These are phyloP conservation scores for Peronospora tabacina DNA, from an alignment of 352 stramenopile species.

Conservation along the genomic window DNA sequence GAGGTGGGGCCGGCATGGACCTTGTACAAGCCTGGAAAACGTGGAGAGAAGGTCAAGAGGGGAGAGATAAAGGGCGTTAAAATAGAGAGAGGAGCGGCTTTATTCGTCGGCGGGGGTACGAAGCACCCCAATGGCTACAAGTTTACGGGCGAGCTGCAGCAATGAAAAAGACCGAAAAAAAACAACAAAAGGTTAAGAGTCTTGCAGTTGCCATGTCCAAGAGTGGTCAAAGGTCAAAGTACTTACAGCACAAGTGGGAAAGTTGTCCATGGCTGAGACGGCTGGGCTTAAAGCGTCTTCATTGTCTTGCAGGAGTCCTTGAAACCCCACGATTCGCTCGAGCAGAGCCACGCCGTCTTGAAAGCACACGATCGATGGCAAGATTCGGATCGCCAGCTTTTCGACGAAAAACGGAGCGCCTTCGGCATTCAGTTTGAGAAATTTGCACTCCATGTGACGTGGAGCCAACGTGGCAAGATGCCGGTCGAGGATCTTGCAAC, in stretches of 20 bases:
- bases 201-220: too few relatives aligned
- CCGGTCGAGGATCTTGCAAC: slow-evolving; percentile 97
- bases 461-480: slow-evolving; percentile 55
- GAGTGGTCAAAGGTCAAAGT: too few relatives aligned
- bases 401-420: slow-evolving; percentile 95
- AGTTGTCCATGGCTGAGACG: slow-evolving; percentile 44
- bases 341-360: slow-evolving; percentile 89
- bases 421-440: slow-evolving; percentile 90
- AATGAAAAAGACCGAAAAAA: too few relatives aligned
- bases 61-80: too few relatives aligned
- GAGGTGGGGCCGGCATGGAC: too few relatives aligned
- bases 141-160: slow-evolving; percentile 46
- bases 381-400: slow-evolving; percentile 87
- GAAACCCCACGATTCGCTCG: slow-evolving; percentile 87
- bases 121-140: slow-evolving; percentile 56
- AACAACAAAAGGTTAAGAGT: too few relatives aligned
- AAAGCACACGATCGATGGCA: slow-evolving; percentile 92
- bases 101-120: slow-evolving; percentile 36
- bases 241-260: slow-evolving; percentile 51
- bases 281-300: slow-evolving; percentile 35
- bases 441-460: slow-evolving; percentile 88
- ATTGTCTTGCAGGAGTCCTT: slow-evolving; percentile 87
- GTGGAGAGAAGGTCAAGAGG: too few relatives aligned
- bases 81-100: background rate
- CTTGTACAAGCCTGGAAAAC: too few relatives aligned